Conservation (phyloP, 768 basidiomycete species). For the Tricholoma terreum region DNA sequence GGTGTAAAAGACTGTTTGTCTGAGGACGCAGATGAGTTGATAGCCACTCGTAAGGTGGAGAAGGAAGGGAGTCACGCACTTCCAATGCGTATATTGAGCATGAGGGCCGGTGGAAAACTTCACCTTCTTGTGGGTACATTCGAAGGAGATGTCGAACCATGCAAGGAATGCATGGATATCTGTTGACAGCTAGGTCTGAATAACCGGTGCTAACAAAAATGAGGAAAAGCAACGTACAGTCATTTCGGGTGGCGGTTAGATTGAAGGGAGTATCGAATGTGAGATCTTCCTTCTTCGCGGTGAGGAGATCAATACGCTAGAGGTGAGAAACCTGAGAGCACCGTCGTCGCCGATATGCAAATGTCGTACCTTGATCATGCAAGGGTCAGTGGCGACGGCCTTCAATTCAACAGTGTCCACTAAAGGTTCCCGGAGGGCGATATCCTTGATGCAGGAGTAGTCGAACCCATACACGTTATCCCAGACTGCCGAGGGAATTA, state of each 20-base stretch:
- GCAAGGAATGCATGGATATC: slow-evolving; percentile 97
- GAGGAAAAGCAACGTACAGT: slow-evolving; percentile 75
- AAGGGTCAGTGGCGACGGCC: slow-evolving; percentile 92
- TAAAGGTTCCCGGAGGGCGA: slow-evolving; percentile 91
- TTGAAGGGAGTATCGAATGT: slow-evolving; percentile 79
- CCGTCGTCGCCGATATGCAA: neutral
- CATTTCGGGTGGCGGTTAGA: slow-evolving; percentile 80
- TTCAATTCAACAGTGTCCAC: slow-evolving; percentile 99
- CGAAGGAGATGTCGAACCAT: slow-evolving; percentile 98
- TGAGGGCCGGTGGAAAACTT: slow-evolving; percentile 98
- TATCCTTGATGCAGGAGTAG: slow-evolving; percentile 99
- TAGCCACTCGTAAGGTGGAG: neutral
- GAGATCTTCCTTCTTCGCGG: slow-evolving; percentile 94
- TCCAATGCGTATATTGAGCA: slow-evolving; percentile 95
- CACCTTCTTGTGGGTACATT: slow-evolving; percentile 93
- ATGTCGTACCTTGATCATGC: slow-evolving; percentile 69
- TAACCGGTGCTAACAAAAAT: slow-evolving; percentile 1
- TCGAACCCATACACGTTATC: slow-evolving; percentile 99
- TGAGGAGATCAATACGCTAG: slow-evolving; percentile 85
- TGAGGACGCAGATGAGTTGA: slow-evolving; percentile 22
- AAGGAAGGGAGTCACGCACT: slow-evolving; percentile 50
- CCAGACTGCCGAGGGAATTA: slow-evolving; percentile 73
- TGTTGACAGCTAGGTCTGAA: slow-evolving; percentile 27
- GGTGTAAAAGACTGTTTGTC: slow-evolving; percentile 98
- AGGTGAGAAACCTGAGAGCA: neutral